A percentile compares a stretch with the other conserved stretches of the same genome.
phyloP scores from a whole-genome alignment of 1,284 basidiomycete genomes.

The Ganoderma multipileum region DNA sequence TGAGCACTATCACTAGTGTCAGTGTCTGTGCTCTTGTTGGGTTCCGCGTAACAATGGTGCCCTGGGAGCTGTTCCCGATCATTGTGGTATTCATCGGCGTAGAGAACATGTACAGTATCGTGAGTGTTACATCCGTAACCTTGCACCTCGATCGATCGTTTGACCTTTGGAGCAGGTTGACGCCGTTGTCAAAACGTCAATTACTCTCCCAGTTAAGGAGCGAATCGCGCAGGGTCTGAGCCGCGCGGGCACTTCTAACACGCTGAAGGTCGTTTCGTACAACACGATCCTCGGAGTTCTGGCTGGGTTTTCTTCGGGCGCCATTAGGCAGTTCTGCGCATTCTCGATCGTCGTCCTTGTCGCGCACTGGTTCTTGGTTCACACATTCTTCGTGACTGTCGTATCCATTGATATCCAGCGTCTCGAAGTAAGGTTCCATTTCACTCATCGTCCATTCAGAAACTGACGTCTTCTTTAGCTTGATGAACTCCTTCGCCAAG shows the following conservation, averaged over 20 bases:
- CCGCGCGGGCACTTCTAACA: constrained; percentile 89
- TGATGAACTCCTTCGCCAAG: constrained; percentile 78
- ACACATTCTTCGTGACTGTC: constrained; percentile 92
- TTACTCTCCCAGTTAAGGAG: constrained; percentile 90
- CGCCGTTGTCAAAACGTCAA: constrained; percentile 89
- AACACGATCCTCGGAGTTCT: constrained; percentile 84
- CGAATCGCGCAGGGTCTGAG: constrained; percentile 91
- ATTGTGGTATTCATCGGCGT: constrained; percentile 96
- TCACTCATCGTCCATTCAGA: not conserved
- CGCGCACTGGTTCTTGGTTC: constrained; percentile 95
- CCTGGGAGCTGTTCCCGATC: constrained; percentile 91
- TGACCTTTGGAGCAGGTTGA: constrained; percentile 63
- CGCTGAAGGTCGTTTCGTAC: constrained; percentile 90
- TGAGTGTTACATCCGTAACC: constrained; percentile 46
- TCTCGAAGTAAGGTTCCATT: constrained; percentile 65
- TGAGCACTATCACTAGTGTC: constrained; percentile 92
- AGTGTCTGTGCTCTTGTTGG: constrained; percentile 89
- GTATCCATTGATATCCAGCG: constrained; percentile 91
- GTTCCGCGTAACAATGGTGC: constrained; percentile 87
- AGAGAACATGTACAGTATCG: constrained; percentile 97
- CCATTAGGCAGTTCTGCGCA: constrained; percentile 92
- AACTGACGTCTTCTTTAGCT: constrained; percentile 53
- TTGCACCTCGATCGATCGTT: constrained; percentile 15
- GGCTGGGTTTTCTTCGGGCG: constrained; percentile 78
- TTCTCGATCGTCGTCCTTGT: constrained; percentile 95